Evolutionary conservation across 495 filamentous ascomycete species (phyloP).

Genomic region (Talaromyces thailandensis): DNA sequence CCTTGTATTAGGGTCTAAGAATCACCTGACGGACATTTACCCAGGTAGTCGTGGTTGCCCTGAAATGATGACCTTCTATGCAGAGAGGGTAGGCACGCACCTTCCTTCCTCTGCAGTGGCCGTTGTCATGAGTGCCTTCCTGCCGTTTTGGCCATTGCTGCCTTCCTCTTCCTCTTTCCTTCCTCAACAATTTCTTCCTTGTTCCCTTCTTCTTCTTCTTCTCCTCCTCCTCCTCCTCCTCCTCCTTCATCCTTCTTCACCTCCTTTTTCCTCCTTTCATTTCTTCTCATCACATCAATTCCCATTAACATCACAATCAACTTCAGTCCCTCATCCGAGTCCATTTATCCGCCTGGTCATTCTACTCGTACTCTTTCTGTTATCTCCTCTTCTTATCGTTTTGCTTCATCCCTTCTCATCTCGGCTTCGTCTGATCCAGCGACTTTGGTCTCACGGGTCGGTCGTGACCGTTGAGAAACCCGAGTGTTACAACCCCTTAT

Average conservation of each 20-base stretch:
- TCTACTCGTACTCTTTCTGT: constrained; percentile 9
- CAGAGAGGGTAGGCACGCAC: neutral
- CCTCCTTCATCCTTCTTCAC: constrained; percentile 5
- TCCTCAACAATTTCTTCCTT: constrained; percentile 18
- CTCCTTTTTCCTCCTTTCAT: neutral
- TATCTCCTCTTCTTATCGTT: constrained; percentile 4
- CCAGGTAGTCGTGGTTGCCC: neutral
- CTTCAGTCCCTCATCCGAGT: constrained; percentile 11
- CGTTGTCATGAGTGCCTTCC: neutral
- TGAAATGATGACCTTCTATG: neutral
- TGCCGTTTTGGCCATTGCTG: constrained; percentile 1
- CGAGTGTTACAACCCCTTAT: neutral
- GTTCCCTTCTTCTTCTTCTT: constrained; percentile 17
- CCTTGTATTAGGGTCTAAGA: neutral
- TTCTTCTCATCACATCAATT: neutral
- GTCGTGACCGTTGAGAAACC: neutral
- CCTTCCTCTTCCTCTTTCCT: constrained; percentile 9
- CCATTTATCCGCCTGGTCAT: constrained; percentile 7
- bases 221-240: constrained; percentile 7
- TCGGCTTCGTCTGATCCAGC: neutral
- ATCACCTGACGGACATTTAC: neutral
- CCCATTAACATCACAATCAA: constrained; percentile 9
- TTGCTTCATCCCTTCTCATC: neutral
- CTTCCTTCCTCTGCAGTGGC: neutral
- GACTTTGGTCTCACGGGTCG: neutral